Evolutionary conservation across 2,329 filamentous ascomycete genomes (phyloP).

Genomic region (Scytalidium sp.): DNA sequence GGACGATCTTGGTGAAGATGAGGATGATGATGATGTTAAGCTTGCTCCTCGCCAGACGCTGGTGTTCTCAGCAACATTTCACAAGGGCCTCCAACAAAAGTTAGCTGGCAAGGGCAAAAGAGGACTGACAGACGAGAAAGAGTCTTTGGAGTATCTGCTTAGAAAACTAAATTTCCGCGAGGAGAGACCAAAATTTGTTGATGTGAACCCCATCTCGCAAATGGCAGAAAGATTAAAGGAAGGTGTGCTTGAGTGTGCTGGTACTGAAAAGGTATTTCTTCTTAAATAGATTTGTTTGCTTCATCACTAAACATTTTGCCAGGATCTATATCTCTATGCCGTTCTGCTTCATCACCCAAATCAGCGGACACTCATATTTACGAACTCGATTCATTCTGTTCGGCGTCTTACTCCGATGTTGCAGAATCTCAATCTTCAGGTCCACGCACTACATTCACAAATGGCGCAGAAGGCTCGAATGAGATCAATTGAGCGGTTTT

Average conservation of each 20-base stretch:
- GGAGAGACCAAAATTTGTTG: conserved; percentile 82
- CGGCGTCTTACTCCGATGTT: conserved; percentile 82
- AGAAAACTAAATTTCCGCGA: conserved; percentile 86
- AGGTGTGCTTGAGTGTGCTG: conserved; percentile 86
- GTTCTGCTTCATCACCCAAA: conserved; percentile 79
- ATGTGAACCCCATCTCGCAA: conserved; percentile 83
- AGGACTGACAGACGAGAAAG: conserved; percentile 66
- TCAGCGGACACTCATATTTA: conserved; percentile 83
- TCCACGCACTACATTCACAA: conserved; percentile 79
- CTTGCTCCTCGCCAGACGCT: conserved; percentile 71
- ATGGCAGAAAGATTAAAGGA: conserved; percentile 87
- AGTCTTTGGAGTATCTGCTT: conserved; percentile 90
- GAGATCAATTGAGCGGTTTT: conserved; percentile 89
- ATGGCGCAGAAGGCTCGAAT: conserved; percentile 96
- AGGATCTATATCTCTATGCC: conserved; percentile 91
- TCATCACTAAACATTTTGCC: conserved; percentile 15
- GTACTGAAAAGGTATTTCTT: conserved; percentile 77
- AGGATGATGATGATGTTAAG: conserved; percentile 45
- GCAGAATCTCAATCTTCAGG: conserved; percentile 74
- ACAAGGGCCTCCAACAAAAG: conserved; percentile 88
- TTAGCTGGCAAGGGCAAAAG: conserved; percentile 67
- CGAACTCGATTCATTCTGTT: conserved; percentile 92
- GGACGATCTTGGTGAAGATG: conserved; percentile 44
- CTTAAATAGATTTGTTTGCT: neutral
- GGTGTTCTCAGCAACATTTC: conserved; percentile 95